Percentiles rank a stretch among this genome's conserved stretches.
Conservation (phyloP, 2,329 filamentous ascomycete genomes). For the Xylariaceae sp. region DNA sequence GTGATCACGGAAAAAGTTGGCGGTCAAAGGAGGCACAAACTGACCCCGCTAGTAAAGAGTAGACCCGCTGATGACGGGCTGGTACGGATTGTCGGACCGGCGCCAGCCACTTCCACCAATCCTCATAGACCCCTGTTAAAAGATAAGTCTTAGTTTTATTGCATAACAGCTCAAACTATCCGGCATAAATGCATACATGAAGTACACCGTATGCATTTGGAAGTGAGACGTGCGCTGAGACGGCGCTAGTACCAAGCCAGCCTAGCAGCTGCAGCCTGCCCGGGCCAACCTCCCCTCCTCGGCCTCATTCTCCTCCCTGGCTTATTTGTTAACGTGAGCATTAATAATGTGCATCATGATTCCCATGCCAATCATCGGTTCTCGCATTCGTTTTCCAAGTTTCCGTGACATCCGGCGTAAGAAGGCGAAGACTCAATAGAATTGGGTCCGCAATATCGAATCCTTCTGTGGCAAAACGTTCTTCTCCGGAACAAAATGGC, state of each 20-base stretch:
- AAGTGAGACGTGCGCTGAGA: too few relatives aligned
- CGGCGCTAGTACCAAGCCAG: background rate
- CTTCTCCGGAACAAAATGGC: conserved; percentile 29
- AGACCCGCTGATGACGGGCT: too few relatives aligned
- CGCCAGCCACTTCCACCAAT: too few relatives aligned
- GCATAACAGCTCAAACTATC: too few relatives aligned
- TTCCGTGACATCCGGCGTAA: background rate
- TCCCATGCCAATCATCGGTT: too few relatives aligned
- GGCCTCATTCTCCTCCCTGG: background rate
- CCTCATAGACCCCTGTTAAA: too few relatives aligned
- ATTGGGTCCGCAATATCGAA: background rate
- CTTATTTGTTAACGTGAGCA: background rate
- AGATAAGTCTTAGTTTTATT: too few relatives aligned
- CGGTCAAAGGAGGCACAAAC: conserved; percentile 22
- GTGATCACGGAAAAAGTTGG: conserved; percentile 12
- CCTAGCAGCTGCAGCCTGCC: background rate
- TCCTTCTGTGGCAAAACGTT: background rate
- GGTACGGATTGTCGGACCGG: too few relatives aligned
- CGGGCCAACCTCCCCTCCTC: background rate
- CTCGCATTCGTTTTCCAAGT: background rate
- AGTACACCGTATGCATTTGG: too few relatives aligned
- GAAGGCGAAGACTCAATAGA: background rate
- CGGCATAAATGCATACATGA: too few relatives aligned
- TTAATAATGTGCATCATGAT: background rate
- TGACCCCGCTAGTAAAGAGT: background rate